Conservation (phyloP, 768 basidiomycete genomes). For the Suillus decipiens region DNA sequence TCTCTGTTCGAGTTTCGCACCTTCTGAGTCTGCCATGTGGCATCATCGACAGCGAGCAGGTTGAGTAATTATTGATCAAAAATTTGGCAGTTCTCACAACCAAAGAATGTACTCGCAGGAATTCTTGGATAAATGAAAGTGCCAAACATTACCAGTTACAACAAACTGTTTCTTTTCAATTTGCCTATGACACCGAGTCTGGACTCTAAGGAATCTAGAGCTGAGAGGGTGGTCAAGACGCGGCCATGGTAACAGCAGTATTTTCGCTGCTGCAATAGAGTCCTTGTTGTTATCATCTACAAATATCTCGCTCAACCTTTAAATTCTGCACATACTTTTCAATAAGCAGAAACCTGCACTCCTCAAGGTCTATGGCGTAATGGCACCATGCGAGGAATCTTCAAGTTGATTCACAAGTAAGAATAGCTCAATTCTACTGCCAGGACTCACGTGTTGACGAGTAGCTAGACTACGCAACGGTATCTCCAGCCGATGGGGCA, state of each 20-base stretch:
- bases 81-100: not conserved
- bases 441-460: not conserved
- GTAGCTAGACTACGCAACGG: not conserved
- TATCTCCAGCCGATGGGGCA: not conserved
- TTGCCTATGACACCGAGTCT: not conserved
- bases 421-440: not conserved
- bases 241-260: not conserved
- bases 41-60: not conserved
- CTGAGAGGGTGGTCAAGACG: not conserved
- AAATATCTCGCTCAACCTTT: too few species aligned
- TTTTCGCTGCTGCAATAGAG: not conserved
- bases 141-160: not conserved
- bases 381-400: not conserved
- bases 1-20: not conserved
- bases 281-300: too few species aligned
- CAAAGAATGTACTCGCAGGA: not conserved
- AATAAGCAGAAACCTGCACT: not conserved
- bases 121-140: not conserved
- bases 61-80: not conserved
- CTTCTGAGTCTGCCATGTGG: not conserved
- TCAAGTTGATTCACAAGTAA: not conserved
- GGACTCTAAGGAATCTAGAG: too few species aligned
- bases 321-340: too few species aligned
- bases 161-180: not conserved
- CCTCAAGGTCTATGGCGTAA: not conserved